Conservation (phyloP, 441 rosid genomes). For the Dalechampia spathulata region DNA sequence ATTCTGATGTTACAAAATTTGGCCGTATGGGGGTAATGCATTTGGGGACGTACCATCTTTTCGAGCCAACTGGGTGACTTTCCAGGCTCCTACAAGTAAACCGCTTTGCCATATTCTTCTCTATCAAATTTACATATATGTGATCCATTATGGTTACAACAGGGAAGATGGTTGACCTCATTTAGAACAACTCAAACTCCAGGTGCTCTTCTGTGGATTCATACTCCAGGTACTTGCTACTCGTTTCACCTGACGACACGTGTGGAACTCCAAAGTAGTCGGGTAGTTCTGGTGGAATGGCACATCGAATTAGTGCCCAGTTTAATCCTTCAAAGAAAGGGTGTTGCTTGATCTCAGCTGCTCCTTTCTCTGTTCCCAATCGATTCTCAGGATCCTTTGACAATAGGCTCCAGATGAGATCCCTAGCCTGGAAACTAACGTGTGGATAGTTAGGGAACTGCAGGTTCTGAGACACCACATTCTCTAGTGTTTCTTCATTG, state of each 20-base stretch:
- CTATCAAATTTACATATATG: conserved; percentile 30
- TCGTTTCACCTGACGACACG: conserved; percentile 28
- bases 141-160: conserved; percentile 21
- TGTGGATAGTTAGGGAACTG: conserved; percentile 69
- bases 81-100: background rate
- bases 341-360: conserved; percentile 92
- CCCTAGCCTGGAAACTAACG: conserved; percentile 87
- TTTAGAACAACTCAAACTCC: conserved; percentile 81
- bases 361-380: conserved; percentile 77
- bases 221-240: conserved; percentile 54
- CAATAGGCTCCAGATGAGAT: conserved; percentile 66
- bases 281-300: conserved; percentile 80
- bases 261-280: conserved; percentile 44
- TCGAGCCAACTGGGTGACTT: no score
- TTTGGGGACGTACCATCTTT: no score
- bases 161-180: background rate
- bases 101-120: conserved; percentile 13
- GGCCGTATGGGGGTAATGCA: no score
- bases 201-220: conserved; percentile 76
- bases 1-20: no score
- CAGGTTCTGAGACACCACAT: conserved; percentile 68
- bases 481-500: conserved; percentile 82
- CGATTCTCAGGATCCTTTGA: conserved; percentile 87
- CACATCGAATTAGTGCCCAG: conserved; percentile 90
- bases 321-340: conserved; percentile 88